phyloP scores from a whole-genome alignment of 1,139 yeast genomes.

The Blastobotrys indianensis region DNA sequence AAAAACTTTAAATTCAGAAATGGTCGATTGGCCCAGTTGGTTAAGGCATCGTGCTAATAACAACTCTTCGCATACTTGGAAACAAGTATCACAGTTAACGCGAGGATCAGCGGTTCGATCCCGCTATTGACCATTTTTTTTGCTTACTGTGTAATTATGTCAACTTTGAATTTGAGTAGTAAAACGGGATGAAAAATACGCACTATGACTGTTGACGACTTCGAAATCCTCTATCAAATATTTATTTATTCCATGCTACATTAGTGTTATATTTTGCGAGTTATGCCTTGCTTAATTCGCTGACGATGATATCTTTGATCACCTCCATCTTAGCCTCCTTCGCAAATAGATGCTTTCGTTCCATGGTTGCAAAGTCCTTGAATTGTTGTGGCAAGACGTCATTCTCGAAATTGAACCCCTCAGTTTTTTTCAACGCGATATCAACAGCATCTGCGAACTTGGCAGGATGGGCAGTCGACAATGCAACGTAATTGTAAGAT shows the following conservation, averaged over 20 bases:
- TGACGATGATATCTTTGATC: slow-evolving; percentile 68
- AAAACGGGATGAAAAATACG: no score
- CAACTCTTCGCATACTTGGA: slow-evolving; percentile 7
- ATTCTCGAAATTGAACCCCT: slow-evolving; percentile 74
- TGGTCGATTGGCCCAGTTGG: slow-evolving; percentile 14
- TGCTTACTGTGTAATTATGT: neutral
- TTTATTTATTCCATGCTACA: no score
- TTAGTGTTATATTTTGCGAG: no score
- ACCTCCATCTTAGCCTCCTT: slow-evolving; percentile 67
- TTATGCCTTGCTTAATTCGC: slow-evolving; percentile 52
- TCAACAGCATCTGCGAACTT: slow-evolving; percentile 95
- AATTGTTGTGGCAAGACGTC: slow-evolving; percentile 89
- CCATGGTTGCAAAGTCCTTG: slow-evolving; percentile 60
- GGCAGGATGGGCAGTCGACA: slow-evolving; percentile 98
- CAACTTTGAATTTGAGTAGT: no score
- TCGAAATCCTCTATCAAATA: no score
- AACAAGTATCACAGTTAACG: slow-evolving; percentile 1
- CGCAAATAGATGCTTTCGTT: slow-evolving; percentile 70
- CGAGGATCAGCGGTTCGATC: slow-evolving; percentile 12
- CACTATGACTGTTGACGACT: no score
- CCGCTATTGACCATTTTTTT: slow-evolving; percentile 11
- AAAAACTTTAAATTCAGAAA: no score
- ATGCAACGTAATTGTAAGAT: slow-evolving; percentile 56
- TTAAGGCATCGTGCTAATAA: slow-evolving; percentile 14
- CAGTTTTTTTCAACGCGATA: slow-evolving; percentile 58